Base-by-base conservation (phyloP, 208 protist genomes). In the Leishmania braziliensis region DNA sequence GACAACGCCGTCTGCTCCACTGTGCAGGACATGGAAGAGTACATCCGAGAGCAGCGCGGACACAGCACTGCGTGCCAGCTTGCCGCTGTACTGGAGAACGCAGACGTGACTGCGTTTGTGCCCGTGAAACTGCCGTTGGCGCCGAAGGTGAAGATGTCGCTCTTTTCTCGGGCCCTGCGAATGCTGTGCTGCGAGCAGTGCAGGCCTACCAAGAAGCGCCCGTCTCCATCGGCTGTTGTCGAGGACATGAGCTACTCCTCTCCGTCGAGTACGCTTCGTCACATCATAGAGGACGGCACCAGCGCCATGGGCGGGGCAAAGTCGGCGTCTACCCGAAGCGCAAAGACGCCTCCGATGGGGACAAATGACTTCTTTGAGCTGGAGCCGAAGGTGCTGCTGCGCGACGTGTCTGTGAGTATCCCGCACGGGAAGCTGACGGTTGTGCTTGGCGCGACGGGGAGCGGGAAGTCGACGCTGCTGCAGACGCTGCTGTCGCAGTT, bases 381-480 rank as follows among this genome's bases (percentile, higher is more conserved):
- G 18, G 36, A 78, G 20, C 26, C 84, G 26, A 94, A 92, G 84
- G 81, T 58, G 5, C 78, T 94, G 9, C 80, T 94, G 50, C 76
- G 82, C 39, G 72, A 92, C 62, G 72, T 94, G n/a, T 86, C 83
- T 75, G 10, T 90, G 8, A 48, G 77, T 1, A 71, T 92, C 62
- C 84, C 87, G 0, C 43, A 80, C 4, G 84, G 83, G 0, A 80
- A 90, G 81, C 78, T 92, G 66, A 93, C 88, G 18, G 74, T 94
- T 18, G 70, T 96, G 33, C 77, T 95, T 43, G 91, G 93, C 39
- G 69, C 79, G 20, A 97, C 95, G 9, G 95, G 93, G 69, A 85
- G 91, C 77, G 93, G 93, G 46, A 97, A 97, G 83, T 94, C 92
- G 20, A 94, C 91, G 36, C 84, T 97, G 58, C 72, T 97, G 26